phyloP scores from a whole-genome alignment of 2,329 filamentous ascomycete species.

The Arthrobotrys iridis region DNA sequence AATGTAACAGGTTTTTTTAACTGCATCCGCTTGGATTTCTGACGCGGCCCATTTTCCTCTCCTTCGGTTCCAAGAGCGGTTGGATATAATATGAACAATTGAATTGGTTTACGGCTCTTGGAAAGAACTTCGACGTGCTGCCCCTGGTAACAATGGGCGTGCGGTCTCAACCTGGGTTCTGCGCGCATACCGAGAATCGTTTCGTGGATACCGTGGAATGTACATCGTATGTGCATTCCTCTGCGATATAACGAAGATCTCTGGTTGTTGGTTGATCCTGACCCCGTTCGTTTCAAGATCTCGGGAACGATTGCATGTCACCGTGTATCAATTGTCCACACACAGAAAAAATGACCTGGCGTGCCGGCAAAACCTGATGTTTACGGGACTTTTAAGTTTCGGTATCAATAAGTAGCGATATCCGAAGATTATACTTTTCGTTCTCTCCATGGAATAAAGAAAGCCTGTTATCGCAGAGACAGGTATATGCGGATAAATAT shows the following conservation, averaged over 20 bases:
- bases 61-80: constrained; percentile 5
- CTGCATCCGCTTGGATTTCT: background rate
- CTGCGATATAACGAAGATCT: constrained; percentile 2
- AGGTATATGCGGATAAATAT: no score
- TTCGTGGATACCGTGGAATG: background rate
- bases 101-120: background rate
- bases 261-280: background rate
- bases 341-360: background rate
- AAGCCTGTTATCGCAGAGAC: background rate
- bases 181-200: no score
- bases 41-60: constrained; percentile 27
- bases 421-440: constrained; percentile 4
- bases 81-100: constrained; percentile 6
- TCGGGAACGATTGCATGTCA: constrained; percentile 19
- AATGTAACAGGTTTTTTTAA: constrained; percentile 33
- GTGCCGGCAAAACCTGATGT: background rate
- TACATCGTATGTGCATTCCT: constrained; percentile 3
- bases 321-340: background rate
- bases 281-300: constrained; percentile 30
- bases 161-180: background rate
- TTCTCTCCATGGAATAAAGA: background rate
- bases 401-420: background rate
- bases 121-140: background rate
- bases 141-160: background rate
- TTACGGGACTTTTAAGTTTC: background rate